Evolutionary conservation across 768 basidiomycete species (phyloP).

Genomic region (Sarcodon aspratus): DNA sequence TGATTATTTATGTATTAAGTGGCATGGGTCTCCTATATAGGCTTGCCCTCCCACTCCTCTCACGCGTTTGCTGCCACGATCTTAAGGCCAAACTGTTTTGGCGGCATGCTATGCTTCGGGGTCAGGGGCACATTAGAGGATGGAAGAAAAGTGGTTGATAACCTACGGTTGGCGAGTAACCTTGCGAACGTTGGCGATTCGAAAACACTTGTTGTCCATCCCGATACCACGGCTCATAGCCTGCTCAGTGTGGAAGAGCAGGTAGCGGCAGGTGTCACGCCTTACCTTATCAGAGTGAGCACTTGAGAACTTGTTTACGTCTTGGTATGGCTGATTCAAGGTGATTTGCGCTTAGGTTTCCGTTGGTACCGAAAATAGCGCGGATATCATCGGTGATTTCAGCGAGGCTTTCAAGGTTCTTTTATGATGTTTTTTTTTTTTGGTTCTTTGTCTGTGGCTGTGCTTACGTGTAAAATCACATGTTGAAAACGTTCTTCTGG

Average conservation of each 20-base stretch:
- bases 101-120: conserved; percentile 74
- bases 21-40: conserved; percentile 72
- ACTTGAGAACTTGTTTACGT: no score
- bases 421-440: no score
- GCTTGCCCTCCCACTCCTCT: conserved; percentile 49
- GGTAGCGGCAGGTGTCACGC: conserved; percentile 51
- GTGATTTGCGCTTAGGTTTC: conserved; percentile 18
- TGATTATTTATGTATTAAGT: no score
- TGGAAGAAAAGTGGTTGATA: conserved; percentile 58
- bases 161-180: conserved; percentile 56
- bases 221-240: conserved; percentile 66
- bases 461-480: no score
- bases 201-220: conserved; percentile 73
- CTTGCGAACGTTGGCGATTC: conserved; percentile 69
- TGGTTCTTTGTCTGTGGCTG: no score
- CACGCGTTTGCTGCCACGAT: conserved; percentile 44
- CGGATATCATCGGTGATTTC: conserved; percentile 33
- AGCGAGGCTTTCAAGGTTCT: conserved; percentile 25
- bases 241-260: conserved; percentile 56
- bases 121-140: conserved; percentile 44
- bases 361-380: conserved; percentile 28
- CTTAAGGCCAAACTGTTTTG: conserved; percentile 41
- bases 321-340: no score
- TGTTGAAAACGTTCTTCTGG: no score
- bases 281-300: conserved; percentile 62